Evolutionary conservation across 768 basidiomycete species (phyloP).

Genomic region (Sistotremastrum niveocremeum): DNA sequence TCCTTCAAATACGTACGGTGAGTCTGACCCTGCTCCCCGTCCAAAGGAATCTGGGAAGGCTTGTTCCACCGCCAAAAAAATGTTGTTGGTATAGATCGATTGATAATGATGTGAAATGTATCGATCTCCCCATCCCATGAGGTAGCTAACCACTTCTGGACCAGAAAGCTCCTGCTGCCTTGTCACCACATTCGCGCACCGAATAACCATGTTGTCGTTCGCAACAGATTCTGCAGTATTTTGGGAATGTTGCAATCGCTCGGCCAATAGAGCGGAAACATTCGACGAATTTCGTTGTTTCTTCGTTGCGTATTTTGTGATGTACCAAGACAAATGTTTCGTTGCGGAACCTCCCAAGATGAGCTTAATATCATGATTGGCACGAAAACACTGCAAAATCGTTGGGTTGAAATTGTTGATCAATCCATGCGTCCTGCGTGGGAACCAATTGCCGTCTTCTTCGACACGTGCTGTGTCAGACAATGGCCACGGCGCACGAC

Average conservation of each 20-base stretch:
- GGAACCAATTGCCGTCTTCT: constrained; percentile 9
- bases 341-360: constrained; percentile 24
- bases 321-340: constrained; percentile 21
- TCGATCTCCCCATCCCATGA: constrained; percentile 31
- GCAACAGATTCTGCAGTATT: no score
- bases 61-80: constrained; percentile 10
- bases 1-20: no score
- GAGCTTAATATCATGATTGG: constrained; percentile 31
- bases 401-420: constrained; percentile 16
- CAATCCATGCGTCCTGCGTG: constrained; percentile 6
- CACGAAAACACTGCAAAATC: constrained; percentile 12
- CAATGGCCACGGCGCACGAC: constrained; percentile 13
- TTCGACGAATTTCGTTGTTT: constrained; percentile 23
- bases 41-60: constrained; percentile 15
- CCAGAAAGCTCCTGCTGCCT: constrained; percentile 24
- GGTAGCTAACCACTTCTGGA: constrained; percentile 25
- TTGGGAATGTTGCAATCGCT: constrained; percentile 12
- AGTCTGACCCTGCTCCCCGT: no score
- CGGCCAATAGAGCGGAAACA: constrained; percentile 21
- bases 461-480: constrained; percentile 5
- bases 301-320: constrained; percentile 23
- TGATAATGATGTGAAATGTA: constrained; percentile 24
- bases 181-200: constrained; percentile 20
- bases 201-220: constrained; percentile 20
- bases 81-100: constrained; percentile 20